Percentiles rank a stretch among this genome's conserved stretches.
phyloP scores from a whole-genome alignment of 352 stramenopile species.

The Globisporangium solare region DNA sequence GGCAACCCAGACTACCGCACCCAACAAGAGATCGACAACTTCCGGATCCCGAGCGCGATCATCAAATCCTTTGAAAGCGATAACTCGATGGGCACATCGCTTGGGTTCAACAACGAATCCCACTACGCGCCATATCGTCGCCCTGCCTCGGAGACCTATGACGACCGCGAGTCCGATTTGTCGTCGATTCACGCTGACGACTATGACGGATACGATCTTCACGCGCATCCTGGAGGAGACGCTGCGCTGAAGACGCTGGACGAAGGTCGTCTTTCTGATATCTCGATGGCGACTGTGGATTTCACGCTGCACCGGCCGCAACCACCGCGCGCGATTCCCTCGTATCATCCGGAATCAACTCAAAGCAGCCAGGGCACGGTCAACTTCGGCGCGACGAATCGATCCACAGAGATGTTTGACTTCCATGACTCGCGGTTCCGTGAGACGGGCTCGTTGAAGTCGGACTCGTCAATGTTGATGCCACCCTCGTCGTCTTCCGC shows the following conservation, averaged over 20 bases:
- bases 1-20: slow-evolving; percentile 22
- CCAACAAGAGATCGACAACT: slow-evolving; percentile 35
- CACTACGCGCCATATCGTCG: slow-evolving; percentile 32
- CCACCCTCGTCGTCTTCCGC: slow-evolving; percentile 1
- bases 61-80: slow-evolving; percentile 51
- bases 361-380: slow-evolving; percentile 9
- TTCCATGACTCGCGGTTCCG: slow-evolving; percentile 27
- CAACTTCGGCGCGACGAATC: slow-evolving; percentile 24
- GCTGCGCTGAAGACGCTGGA: slow-evolving; percentile 11
- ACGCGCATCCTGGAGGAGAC: slow-evolving; percentile 4
- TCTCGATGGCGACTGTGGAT: slow-evolving; percentile 17
- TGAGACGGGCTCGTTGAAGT: slow-evolving; percentile 18
- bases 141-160: slow-evolving; percentile 19
- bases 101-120: slow-evolving; percentile 18
- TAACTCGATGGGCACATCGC: slow-evolving; percentile 49
- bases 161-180: slow-evolving; percentile 51
- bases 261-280: slow-evolving; percentile 16
- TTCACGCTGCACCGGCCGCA: slow-evolving; percentile 19
- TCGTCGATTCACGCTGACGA: slow-evolving; percentile 49
- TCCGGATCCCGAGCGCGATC: slow-evolving; percentile 29
- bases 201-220: slow-evolving; percentile 29
- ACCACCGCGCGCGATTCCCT: slow-evolving; percentile 10
- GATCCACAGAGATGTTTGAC: slow-evolving; percentile 37
- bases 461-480: slow-evolving; percentile 6
- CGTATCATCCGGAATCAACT: slow-evolving; percentile 10